Conservation (phyloP, 352 stramenopile genomes). For the Globisporangium carolinianum region DNA sequence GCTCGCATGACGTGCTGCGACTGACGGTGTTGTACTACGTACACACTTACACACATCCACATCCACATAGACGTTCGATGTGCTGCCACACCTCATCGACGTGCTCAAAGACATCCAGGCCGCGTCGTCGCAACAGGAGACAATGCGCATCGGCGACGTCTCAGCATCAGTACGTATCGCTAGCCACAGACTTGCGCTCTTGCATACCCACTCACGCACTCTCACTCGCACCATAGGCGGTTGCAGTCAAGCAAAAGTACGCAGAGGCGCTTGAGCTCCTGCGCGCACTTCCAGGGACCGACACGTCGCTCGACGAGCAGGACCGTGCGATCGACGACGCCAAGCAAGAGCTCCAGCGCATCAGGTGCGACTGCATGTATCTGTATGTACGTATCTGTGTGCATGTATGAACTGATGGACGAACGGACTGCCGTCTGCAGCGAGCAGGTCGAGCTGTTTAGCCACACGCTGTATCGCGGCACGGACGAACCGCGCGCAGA, state of each 20-base stretch:
- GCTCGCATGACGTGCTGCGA: neutral
- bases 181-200: neutral
- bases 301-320: slow-evolving; percentile 76
- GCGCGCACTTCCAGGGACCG: slow-evolving; percentile 58
- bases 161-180: slow-evolving; percentile 51
- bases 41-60: neutral
- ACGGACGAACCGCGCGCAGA: slow-evolving; percentile 78
- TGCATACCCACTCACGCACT: neutral
- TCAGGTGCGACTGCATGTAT: slow-evolving; percentile 34
- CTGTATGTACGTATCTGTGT: no score
- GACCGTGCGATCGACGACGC: slow-evolving; percentile 59
- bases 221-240: slow-evolving; percentile 28
- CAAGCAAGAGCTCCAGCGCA: slow-evolving; percentile 68
- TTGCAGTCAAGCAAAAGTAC: slow-evolving; percentile 76
- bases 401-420: no score
- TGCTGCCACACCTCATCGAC: slow-evolving; percentile 78
- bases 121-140: slow-evolving; percentile 66
- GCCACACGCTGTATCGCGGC: slow-evolving; percentile 79
- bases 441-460: slow-evolving; percentile 76
- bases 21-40: no score
- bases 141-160: slow-evolving; percentile 70
- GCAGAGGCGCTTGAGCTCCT: slow-evolving; percentile 56
- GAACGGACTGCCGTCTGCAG: slow-evolving; percentile 15
- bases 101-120: slow-evolving; percentile 81
- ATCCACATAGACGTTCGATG: slow-evolving; percentile 52